Percentiles rank a stretch among this genome's conserved stretches.
These are phyloP conservation scores for Termitomyces sp. DNA, from an alignment of 768 basidiomycete genomes.

Conservation along the genomic window DNA sequence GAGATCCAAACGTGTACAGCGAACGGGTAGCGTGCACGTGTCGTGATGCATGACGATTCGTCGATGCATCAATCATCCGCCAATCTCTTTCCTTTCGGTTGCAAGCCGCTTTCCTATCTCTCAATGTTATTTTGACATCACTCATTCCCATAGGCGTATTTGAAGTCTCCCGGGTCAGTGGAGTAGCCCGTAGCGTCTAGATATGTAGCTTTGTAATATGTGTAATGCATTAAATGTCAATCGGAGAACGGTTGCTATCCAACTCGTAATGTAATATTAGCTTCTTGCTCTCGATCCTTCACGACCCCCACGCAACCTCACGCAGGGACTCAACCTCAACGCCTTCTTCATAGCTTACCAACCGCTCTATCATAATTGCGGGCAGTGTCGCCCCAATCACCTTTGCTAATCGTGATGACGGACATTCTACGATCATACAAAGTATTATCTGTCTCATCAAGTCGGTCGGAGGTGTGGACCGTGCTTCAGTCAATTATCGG, in stretches of 20 bases:
- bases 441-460: constrained; percentile 40
- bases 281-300: constrained; percentile 7
- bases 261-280: constrained; percentile 1
- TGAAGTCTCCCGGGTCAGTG: constrained; percentile 1
- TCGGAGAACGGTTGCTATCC: constrained; percentile 7
- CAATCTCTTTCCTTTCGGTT: neutral
- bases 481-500: constrained; percentile 47
- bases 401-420: constrained; percentile 31
- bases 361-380: neutral
- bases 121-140: neutral
- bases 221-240: constrained; percentile 12
- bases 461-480: constrained; percentile 36
- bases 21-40: neutral
- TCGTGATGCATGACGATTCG: neutral
- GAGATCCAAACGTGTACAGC: constrained; percentile 4
- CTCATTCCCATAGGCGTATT: neutral
- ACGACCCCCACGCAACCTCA: constrained; percentile 6
- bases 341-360: neutral
- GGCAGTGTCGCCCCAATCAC: constrained; percentile 3
- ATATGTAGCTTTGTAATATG: constrained; percentile 12
- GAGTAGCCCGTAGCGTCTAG: neutral
- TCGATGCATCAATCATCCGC: neutral
- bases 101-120: neutral
- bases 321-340: neutral
- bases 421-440: constrained; percentile 40